Evolutionary conservation across 805 yeast species (phyloP).

Genomic region (Scheffersomyces stipitis): DNA sequence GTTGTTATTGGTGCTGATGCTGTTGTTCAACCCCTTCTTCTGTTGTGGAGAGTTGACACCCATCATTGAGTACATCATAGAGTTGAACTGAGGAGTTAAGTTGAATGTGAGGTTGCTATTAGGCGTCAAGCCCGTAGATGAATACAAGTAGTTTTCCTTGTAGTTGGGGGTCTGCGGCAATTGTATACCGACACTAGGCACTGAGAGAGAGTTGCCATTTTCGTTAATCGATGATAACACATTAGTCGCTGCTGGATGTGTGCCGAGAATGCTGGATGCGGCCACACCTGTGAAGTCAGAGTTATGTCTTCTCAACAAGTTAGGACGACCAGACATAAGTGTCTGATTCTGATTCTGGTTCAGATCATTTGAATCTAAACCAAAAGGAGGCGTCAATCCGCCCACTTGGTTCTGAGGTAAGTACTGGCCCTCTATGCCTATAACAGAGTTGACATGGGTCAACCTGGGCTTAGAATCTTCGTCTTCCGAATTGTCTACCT

Average conservation of each 20-base stretch:
- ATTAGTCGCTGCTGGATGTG: constrained; percentile 1
- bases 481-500: neutral
- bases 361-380: neutral
- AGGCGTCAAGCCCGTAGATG: constrained; percentile 32
- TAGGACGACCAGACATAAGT: constrained; percentile 6
- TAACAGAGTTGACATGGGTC: constrained; percentile 25
- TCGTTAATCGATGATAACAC: constrained; percentile 13
- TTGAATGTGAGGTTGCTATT: constrained; percentile 23
- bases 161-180: constrained; percentile 37
- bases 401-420: no score
- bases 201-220: constrained; percentile 4
- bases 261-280: constrained; percentile 4
- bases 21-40: constrained; percentile 14
- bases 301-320: constrained; percentile 21
- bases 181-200: constrained; percentile 1
- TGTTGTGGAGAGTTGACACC: constrained; percentile 31
- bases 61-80: constrained; percentile 40
- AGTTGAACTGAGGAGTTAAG: constrained; percentile 41
- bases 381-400: neutral
- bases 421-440: constrained; percentile 23
- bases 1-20: no score
- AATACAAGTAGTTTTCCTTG: constrained; percentile 25
- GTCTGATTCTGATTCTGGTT: constrained; percentile 2
- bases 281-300: constrained; percentile 20
- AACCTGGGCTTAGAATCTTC: constrained; percentile 14